A percentile compares a stretch with the other conserved stretches of the same genome.
These are phyloP conservation scores for Trichoderma aggressivum DNA, from an alignment of 2,329 filamentous ascomycete genomes.

Conservation along the genomic window DNA sequence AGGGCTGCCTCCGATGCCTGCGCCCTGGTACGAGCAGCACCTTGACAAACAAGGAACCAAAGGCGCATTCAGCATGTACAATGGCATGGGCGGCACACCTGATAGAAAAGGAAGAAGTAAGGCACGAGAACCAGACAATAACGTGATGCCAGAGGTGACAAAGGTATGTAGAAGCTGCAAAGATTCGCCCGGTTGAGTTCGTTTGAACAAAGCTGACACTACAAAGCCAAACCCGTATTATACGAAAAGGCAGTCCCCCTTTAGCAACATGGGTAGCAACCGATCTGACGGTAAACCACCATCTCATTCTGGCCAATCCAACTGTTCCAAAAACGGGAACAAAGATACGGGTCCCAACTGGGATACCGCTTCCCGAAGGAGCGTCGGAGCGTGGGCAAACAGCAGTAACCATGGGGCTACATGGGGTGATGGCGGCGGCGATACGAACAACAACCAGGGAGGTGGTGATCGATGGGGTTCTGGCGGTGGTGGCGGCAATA, in stretches of 20 bases:
- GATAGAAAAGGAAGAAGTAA: not conserved
- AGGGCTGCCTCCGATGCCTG: not conserved
- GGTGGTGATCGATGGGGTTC: not conserved
- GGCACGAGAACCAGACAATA: constrained; percentile 17
- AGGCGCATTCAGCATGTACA: constrained; percentile 4
- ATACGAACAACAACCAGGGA: not conserved
- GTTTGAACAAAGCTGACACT: not conserved
- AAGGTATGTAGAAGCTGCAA: not conserved
- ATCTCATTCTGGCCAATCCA: not conserved
- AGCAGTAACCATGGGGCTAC: not conserved
- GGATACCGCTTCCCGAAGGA: not conserved
- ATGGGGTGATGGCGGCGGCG: not conserved
- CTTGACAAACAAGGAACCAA: constrained; percentile 15
- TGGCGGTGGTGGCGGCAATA: not conserved
- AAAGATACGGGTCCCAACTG: not conserved
- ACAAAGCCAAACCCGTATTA: constrained; percentile 15
- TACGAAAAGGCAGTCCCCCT: constrained; percentile 18
- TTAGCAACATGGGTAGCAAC: constrained; percentile 23
- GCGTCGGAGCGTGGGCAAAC: constrained; percentile 9
- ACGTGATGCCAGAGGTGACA: constrained; percentile 12
- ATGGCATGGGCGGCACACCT: not conserved
- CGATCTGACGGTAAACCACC: constrained; percentile 5
- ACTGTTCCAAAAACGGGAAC: constrained; percentile 14
- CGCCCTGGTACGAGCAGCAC: not conserved
- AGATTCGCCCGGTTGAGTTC: not conserved